Evolutionary conservation across 2,329 filamentous ascomycete species (phyloP).

Genomic region (Sporothrix phasma): DNA sequence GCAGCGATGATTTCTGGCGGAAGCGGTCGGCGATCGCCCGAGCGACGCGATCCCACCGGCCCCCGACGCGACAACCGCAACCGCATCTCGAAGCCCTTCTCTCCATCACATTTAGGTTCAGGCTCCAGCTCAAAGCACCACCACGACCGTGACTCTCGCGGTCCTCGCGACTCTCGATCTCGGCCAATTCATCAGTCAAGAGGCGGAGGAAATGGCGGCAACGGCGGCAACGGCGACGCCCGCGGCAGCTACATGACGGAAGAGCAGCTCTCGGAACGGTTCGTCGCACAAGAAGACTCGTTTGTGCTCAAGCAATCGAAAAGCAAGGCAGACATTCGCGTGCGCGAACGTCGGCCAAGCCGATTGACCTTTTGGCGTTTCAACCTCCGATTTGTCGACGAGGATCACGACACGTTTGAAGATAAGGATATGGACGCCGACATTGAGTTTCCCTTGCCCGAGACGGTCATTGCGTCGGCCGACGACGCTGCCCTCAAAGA

Average conservation of each 20-base stretch:
- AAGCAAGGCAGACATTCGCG: slow-evolving; percentile 92
- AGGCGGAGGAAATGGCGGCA: slow-evolving; percentile 21
- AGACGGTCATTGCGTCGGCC: slow-evolving; percentile 67
- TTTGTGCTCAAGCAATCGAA: slow-evolving; percentile 96
- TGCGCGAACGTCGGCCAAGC: slow-evolving; percentile 84
- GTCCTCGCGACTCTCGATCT: neutral
- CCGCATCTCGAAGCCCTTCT: slow-evolving; percentile 40
- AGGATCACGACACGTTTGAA: slow-evolving; percentile 74
- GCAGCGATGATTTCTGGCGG: slow-evolving; percentile 44
- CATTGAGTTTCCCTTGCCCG: slow-evolving; percentile 69
- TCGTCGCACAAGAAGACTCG: slow-evolving; percentile 88
- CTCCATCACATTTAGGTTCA: neutral
- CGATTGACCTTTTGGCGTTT: slow-evolving; percentile 92
- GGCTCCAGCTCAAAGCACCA: neutral
- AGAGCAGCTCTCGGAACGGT: slow-evolving; percentile 68
- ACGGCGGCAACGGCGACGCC: slow-evolving; percentile 11
- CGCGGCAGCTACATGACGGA: slow-evolving; percentile 44
- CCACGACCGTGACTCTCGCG: neutral
- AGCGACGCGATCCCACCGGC: slow-evolving; percentile 39
- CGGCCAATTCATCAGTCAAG: neutral
- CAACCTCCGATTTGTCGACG: slow-evolving; percentile 78
- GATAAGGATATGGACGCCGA: slow-evolving; percentile 66
- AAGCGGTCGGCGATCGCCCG: slow-evolving; percentile 29
- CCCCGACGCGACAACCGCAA: slow-evolving; percentile 45
- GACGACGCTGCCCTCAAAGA: slow-evolving; percentile 55